Evolutionary conservation across 371 early-diverging fungal genomes (phyloP), one percentile per base, ranked within the genome.

Genomic region (Neoconidiobolus thromboides): DNA sequence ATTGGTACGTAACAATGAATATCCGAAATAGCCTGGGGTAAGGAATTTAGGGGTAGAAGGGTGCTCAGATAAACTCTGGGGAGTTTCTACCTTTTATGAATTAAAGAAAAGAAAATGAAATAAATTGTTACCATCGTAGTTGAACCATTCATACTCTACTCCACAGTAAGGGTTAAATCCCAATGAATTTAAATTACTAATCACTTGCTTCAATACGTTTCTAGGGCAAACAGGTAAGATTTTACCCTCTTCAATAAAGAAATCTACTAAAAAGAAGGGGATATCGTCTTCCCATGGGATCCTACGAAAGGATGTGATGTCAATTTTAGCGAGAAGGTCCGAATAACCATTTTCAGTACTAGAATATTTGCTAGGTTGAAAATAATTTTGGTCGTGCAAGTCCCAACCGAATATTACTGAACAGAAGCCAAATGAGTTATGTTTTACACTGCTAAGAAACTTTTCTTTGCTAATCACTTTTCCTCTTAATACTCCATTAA

Each of bases 391-490:
- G 65, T 83, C 83, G 41, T 78, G 77, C 63, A 83, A 73, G 64
- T 89, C 90, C 91, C 88, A 90, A 4, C 83, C 86, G 70, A 83
- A 86, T n/a, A 85, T 67, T n/a, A 87, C 82, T 7, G 79, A 80
- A 65, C 90, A 86, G 62, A 87, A 89, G 0, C 26, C 89, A 66
- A 89, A 84, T 3, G 86, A 15, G 10, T 26, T 86, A 56, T 72
- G 71, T 47, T 81, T 69, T n/a, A 79, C 64, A 4, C 75, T 60
- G 46, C 77, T 76, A 39, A 81, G 63, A 53, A 87, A 83, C 71
- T 87, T 87, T 15, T 65, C 66, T 62, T 79, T 81, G 42, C 72
- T 67, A 63, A 89, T 75, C 47, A 85, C 63, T 64, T 89, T 89
- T 41, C 87, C 89, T 37, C 86, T 73, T 37, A 86, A 67, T 36